A percentile compares a stretch with the other conserved stretches of the same genome.
These are phyloP conservation scores for Prunus fruticosa DNA, from an alignment of 306 rosid species.

Conservation along the genomic window DNA sequence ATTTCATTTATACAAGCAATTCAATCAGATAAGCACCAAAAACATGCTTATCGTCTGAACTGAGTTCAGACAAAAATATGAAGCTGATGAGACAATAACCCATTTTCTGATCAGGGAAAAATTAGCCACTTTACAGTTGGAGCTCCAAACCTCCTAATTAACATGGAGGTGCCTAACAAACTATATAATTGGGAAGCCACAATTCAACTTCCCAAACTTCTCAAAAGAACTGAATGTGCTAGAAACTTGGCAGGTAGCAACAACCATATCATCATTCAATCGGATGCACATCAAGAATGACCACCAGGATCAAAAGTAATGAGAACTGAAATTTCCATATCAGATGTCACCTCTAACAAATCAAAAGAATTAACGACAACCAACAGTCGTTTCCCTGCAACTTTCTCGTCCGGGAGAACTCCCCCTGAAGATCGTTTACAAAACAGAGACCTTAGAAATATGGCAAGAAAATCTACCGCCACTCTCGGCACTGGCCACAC, in stretches of 20 bases:
- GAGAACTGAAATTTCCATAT: slow-evolving; percentile 9
- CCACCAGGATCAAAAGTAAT: slow-evolving; percentile 13
- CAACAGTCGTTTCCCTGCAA: background rate
- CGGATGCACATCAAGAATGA: background rate
- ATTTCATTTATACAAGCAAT: slow-evolving; percentile 53
- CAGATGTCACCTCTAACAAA: slow-evolving; percentile 10
- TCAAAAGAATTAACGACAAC: background rate
- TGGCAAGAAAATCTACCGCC: slow-evolving; percentile 42
- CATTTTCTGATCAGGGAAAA: slow-evolving; percentile 17
- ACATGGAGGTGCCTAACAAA: background rate
- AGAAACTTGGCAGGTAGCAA: slow-evolving; percentile 1
- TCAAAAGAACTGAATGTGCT: slow-evolving; percentile 10
- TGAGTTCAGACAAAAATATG: slow-evolving; percentile 22
- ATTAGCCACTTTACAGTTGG: slow-evolving; percentile 14
- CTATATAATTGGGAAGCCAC: slow-evolving; percentile 15
- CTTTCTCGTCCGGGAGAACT: slow-evolving; percentile 11
- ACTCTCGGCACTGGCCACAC: slow-evolving; percentile 76
- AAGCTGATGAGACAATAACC: slow-evolving; percentile 23
- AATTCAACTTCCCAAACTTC: slow-evolving; percentile 15
- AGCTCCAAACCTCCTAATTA: slow-evolving; percentile 21
- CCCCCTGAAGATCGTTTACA: slow-evolving; percentile 14
- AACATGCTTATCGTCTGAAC: slow-evolving; percentile 49
- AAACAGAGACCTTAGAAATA: background rate
- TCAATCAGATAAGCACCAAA: slow-evolving; percentile 63
- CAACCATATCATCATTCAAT: slow-evolving; percentile 1